A percentile compares a stretch with the other conserved stretches of the same genome.
Conservation (phyloP, 2,329 filamentous ascomycete genomes). For the Colletotrichum lini region DNA sequence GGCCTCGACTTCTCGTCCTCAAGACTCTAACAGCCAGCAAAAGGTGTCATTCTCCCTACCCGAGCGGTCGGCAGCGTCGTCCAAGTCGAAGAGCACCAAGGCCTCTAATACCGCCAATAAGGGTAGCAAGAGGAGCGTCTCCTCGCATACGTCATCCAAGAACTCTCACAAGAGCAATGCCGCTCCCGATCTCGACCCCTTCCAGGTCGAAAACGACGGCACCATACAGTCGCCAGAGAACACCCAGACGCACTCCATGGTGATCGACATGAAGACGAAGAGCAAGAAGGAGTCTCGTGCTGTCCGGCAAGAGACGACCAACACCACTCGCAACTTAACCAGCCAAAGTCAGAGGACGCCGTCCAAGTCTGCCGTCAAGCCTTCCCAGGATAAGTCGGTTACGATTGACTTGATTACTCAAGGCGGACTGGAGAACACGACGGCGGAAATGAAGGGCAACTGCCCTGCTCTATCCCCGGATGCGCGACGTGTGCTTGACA, state of each 20-base stretch:
- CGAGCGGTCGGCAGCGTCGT: constrained; percentile 49
- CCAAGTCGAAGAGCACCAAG: constrained; percentile 45
- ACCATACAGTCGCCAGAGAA: constrained; percentile 45
- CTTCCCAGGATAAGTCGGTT: constrained; percentile 35
- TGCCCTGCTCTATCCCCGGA: constrained; percentile 66
- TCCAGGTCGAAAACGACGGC: constrained; percentile 44
- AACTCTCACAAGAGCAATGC: constrained; percentile 38
- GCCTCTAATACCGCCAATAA: constrained; percentile 56
- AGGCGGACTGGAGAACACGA: constrained; percentile 37
- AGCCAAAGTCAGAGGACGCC: constrained; percentile 42
- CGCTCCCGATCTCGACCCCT: constrained; percentile 39
- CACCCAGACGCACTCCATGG: constrained; percentile 46
- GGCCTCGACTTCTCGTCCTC: constrained; percentile 24
- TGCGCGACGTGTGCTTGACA: constrained; percentile 67
- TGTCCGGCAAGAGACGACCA: constrained; percentile 35
- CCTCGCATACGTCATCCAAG: constrained; percentile 36
- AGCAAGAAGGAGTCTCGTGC: constrained; percentile 37
- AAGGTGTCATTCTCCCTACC: constrained; percentile 61
- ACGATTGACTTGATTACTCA: constrained; percentile 42
- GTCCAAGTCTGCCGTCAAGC: constrained; percentile 36
- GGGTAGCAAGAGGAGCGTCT: constrained; percentile 58
- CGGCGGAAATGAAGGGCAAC: constrained; percentile 41
- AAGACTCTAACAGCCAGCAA: constrained; percentile 46
- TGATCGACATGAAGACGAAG: constrained; percentile 44
- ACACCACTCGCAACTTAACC: constrained; percentile 43